phyloP scores from a whole-genome alignment of 2,329 filamentous ascomycete species.

The Boeremia exigua region DNA sequence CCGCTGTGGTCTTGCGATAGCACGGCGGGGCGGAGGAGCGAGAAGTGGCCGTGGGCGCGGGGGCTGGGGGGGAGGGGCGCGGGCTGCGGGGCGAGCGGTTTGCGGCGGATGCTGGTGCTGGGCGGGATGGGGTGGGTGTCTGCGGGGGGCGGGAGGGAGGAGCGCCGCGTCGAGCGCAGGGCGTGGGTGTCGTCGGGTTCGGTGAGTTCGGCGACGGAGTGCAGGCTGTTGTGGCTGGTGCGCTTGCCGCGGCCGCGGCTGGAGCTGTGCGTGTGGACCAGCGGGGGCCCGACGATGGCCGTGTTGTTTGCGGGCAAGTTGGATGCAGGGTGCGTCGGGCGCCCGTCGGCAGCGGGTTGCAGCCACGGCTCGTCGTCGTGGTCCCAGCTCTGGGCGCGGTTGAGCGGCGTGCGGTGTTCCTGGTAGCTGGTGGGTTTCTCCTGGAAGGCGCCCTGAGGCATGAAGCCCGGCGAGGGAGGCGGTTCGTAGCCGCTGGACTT shows the following conservation, averaged over 20 bases:
- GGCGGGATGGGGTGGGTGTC: slow-evolving; percentile 21
- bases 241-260: slow-evolving; percentile 42
- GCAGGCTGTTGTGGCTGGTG: slow-evolving; percentile 41
- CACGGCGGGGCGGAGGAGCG: slow-evolving; percentile 33
- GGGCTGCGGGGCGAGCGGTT: slow-evolving; percentile 28
- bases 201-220: slow-evolving; percentile 40
- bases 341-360: slow-evolving; percentile 9
- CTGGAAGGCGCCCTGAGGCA: slow-evolving; percentile 45
- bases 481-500: slow-evolving; percentile 34
- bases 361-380: slow-evolving; percentile 36
- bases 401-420: slow-evolving; percentile 31
- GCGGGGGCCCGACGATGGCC: slow-evolving; percentile 33
- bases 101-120: slow-evolving; percentile 33
- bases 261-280: slow-evolving; percentile 44
- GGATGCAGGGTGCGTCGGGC: slow-evolving; percentile 12
- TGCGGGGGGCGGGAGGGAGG: slow-evolving; percentile 19
- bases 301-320: slow-evolving; percentile 24
- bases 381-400: slow-evolving; percentile 37
- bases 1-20: slow-evolving; percentile 28
- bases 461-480: slow-evolving; percentile 46
- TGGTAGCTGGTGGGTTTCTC: slow-evolving; percentile 29
- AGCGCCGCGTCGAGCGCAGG: slow-evolving; percentile 7
- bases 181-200: slow-evolving; percentile 36
- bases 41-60: slow-evolving; percentile 24
- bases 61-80: slow-evolving; percentile 22